Evolutionary conservation across 805 yeast genomes (phyloP), one percentile per base, ranked within the genome.

Genomic region (Helenozyma rhizophorensis): DNA sequence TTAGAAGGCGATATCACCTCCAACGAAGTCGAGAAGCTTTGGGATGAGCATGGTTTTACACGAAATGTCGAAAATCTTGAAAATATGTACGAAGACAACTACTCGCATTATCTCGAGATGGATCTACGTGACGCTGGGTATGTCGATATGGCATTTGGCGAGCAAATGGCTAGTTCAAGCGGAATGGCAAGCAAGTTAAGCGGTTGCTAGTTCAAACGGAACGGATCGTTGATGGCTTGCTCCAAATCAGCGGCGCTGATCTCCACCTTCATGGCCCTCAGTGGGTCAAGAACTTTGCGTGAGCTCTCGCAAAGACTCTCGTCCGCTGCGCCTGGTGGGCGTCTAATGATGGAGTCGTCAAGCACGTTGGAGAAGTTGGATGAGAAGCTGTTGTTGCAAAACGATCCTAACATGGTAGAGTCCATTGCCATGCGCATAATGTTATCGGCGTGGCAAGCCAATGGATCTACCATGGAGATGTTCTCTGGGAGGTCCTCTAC

Each of bases 401-500:
- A 59, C 1, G 70, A 63, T 2, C 69, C 68, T 31, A 65, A 50
- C 67, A 66, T 60, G 3, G 72, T 67, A 17, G 72, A 60, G 38
- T 67, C 72, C 29, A 67, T 65, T 4, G 72, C 72, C 72, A 67
- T 66, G 14, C 68, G 50, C 58, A 67, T 52, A 34, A 67, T 67
- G 34, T 62, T 64, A 30, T 65, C 66, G 2, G 72, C 72, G 39
- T 67, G 72, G 33, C 71, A 67, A 5, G 72, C 72, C 37, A 67
- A 55, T 14, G 58, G 58, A 42, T 67, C 72, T 21, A 50, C 49
- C 28, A 53, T 58, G 2, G 60, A 48, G 12, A 30, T 30, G 19
- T 8, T 17, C 19, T 17, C 8, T 5, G 19, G 19, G 7, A 8
- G 7, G 7, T 5, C 19, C 7, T 5, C 19, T n/a, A n/a, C n/a